Base-by-base conservation (phyloP, 768 basidiomycete species). In the Holtermanniella nyarrowii region DNA sequence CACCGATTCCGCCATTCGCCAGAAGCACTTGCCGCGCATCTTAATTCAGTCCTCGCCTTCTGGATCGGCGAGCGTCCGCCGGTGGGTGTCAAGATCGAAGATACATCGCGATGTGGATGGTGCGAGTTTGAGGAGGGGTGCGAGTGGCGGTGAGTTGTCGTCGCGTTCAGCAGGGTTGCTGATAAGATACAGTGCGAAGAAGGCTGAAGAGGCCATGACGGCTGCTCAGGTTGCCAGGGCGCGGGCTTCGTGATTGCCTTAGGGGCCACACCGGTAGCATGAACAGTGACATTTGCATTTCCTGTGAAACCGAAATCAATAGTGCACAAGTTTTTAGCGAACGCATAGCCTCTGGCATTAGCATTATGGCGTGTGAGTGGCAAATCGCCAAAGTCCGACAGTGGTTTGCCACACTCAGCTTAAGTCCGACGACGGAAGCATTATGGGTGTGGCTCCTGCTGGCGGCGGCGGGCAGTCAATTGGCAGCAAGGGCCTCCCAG, bases 101-200 rank as follows among this genome's bases (percentile, higher is more conserved):
- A 84, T 46, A 73, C 82, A 2, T 61, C 75, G 50, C 76, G 87
- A 46, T 88, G 88, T 76, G 73, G 73, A 81, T 87, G 68, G 13
- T 89, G 86, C 62, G 86, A 88, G 70, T 89, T 87, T 63, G 71
- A 72, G 26, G 72, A 76, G 2, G 81, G 79, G 12, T 90, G 88
- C 61, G 88, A 90, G 72, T 90, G 87, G 87, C 75, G 86, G 63
- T 66, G 40, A 55, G 65, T 60, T 14, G 14, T 10, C 14, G 16
- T 22, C 20, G 24, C 14, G n/a, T n/a, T n/a, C n/a, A 18, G 22
- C 5, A 44, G 42, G 18, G 10, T 16, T 23, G 21, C n/a, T 51
- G 12, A n/a, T 51, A n/a, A 26, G 16, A 4, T 23, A 44, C 42
- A 51, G 50, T n/a, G 24, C 50, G 16, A 44, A 25, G 50, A 51